Evolutionary conservation across 225 moss, liverwort and hornwort genomes (phyloP).

Genomic region (Antitrichia curtipendula): DNA sequence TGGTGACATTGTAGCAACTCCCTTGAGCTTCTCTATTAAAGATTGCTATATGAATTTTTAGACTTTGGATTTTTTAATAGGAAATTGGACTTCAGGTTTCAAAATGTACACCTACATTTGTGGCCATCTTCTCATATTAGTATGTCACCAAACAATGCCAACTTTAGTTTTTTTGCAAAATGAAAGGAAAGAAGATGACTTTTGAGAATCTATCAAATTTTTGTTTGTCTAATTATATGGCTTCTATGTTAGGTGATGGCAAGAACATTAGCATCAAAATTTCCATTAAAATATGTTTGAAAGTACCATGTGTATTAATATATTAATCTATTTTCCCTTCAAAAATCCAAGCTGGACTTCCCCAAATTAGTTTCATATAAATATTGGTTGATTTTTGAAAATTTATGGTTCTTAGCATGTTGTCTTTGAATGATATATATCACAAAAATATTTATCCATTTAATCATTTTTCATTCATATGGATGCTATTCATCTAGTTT

Average conservation of each 20-base stretch:
- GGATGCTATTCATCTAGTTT: neutral
- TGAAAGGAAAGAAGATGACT: neutral
- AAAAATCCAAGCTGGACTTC: neutral
- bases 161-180: neutral
- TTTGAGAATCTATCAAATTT: neutral
- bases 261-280: neutral
- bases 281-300: neutral
- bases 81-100: neutral
- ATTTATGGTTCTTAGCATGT: neutral
- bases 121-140: fast-evolving
- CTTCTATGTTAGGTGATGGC: neutral
- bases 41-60: neutral
- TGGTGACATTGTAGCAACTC: neutral
- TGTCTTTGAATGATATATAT: neutral
- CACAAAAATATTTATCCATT: neutral
- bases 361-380: neutral
- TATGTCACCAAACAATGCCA: neutral
- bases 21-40: neutral
- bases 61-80: neutral
- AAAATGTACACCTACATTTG: neutral
- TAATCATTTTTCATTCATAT: neutral
- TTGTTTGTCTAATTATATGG: fast-evolving
- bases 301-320: neutral
- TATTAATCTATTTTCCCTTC: neutral
- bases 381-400: neutral